phyloP scores from a whole-genome alignment of 768 basidiomycete species.

The Lactarius evosmus region DNA sequence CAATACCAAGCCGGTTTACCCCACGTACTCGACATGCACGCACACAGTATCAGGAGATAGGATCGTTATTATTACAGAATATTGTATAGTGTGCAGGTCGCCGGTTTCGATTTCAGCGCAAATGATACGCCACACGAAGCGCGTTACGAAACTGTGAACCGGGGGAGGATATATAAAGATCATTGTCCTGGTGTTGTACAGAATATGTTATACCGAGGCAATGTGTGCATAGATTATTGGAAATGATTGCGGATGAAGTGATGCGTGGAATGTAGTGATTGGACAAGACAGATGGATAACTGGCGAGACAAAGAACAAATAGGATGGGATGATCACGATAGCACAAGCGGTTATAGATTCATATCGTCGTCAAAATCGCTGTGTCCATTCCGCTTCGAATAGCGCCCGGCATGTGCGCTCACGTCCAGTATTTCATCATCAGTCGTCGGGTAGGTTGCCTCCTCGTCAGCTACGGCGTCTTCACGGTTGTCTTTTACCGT shows the following conservation, averaged over 20 bases:
- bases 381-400: slow-evolving; percentile 55
- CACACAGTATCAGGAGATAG: slow-evolving; percentile 1
- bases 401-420: slow-evolving; percentile 61
- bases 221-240: slow-evolving; percentile 24
- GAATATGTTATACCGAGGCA: slow-evolving; percentile 14
- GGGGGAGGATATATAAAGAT: slow-evolving; percentile 9
- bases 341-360: slow-evolving; percentile 32
- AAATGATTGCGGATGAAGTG: slow-evolving; percentile 14
- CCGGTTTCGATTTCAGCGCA: slow-evolving; percentile 7
- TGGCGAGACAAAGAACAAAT: slow-evolving; percentile 2
- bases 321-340: slow-evolving; percentile 10
- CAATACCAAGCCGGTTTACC: neutral
- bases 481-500: slow-evolving; percentile 34
- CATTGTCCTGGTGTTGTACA: slow-evolving; percentile 22
- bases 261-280: slow-evolving; percentile 22
- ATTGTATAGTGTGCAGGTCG: slow-evolving; percentile 12
- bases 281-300: slow-evolving; percentile 11
- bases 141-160: slow-evolving; percentile 10
- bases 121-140: slow-evolving; percentile 11
- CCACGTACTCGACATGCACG: neutral
- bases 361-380: slow-evolving; percentile 37
- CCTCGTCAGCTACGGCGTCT: slow-evolving; percentile 34
- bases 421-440: slow-evolving; percentile 79
- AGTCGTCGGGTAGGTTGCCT: slow-evolving; percentile 48
- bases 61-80: slow-evolving; percentile 17